These are phyloP conservation scores for Coemansia sp. DNA, from an alignment of 192 early-diverging fungal genomes.

Conservation along the genomic window DNA sequence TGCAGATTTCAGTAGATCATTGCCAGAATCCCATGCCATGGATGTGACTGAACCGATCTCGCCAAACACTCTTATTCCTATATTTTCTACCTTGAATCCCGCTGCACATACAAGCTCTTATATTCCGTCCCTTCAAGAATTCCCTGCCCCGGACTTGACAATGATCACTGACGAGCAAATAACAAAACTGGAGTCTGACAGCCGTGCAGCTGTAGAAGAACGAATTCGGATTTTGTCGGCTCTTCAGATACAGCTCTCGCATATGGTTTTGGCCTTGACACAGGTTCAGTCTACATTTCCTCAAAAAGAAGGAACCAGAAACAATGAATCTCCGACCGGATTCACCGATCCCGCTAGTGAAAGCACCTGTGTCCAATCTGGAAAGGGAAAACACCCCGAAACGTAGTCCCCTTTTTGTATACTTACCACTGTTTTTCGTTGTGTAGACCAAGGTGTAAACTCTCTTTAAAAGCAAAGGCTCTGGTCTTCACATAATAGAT, in stretches of 20 bases:
- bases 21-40: slow-evolving; percentile 4
- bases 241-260: slow-evolving; percentile 62
- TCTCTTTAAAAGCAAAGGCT: too few species aligned
- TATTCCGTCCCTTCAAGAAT: slow-evolving; percentile 35
- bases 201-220: slow-evolving; percentile 64
- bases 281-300: slow-evolving; percentile 41
- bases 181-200: slow-evolving; percentile 54
- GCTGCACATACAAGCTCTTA: slow-evolving; percentile 8
- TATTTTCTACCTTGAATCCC: slow-evolving; percentile 18
- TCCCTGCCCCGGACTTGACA: slow-evolving; percentile 50
- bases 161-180: slow-evolving; percentile 63
- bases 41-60: not conserved
- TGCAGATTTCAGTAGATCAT: not conserved
- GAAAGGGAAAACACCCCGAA: slow-evolving; percentile 22
- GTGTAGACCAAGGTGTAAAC: too few species aligned
- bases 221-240: slow-evolving; percentile 65
- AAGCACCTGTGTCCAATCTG: not conserved
- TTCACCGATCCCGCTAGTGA: not conserved
- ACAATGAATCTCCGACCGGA: not conserved
- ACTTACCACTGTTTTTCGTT: too few species aligned
- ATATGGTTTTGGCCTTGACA: slow-evolving; percentile 46
- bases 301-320: not conserved
- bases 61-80: slow-evolving; percentile 24
- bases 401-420: not conserved
- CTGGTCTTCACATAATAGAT: too few species aligned